Base-by-base conservation (phyloP, 192 early-diverging fungal species). In the Paraglomus brasilianum region DNA sequence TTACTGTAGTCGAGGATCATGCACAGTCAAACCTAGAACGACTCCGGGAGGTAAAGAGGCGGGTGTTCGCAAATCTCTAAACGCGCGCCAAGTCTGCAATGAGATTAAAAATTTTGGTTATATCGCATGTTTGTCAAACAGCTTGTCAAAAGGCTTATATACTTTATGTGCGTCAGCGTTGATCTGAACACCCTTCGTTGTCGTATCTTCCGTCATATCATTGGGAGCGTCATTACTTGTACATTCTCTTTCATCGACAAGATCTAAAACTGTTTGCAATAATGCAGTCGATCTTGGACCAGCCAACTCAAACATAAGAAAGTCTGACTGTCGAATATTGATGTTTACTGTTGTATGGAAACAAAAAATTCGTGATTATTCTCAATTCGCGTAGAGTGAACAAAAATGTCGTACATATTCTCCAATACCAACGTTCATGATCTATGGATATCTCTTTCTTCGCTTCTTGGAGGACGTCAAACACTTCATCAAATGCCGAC, bases 1-100 rank as follows among this genome's bases (percentile, higher is more conserved):
- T 19, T 84, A 90, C 85, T 66, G 82, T 69, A 97, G 67, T 30
- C 97, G 86, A 1, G 95, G 97, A 65, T 98, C 97, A 30, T 90
- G 71, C 11, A 94, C 88, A 7, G 81, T 83, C 59, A 98, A 77
- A 4, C 88, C 90, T 8, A 98, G 48, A 0, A 93, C 90, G 45
- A 85, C 78, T n/a, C 91, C 91, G 9, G 91, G 81, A 3, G 95
- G 89, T 47, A 97, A 74, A 1, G 89, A 88, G 0, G 87, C 82
- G 2, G 95, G 83, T 24, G 87, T 85, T 24, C 83, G 77, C 50
- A 92, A 63, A 22, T 58, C 47, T 15, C 78, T 75, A 17, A 90
- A 59, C 5, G 52, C 55, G 7, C 69, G 72, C 88, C 87, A 91
- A 0, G 66, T 22, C 73, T 81, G 56, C 24, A 30, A 44, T 21